These are phyloP conservation scores for Orbilia oligospora DNA, from an alignment of 2,329 filamentous ascomycete genomes.

Conservation along the genomic window DNA sequence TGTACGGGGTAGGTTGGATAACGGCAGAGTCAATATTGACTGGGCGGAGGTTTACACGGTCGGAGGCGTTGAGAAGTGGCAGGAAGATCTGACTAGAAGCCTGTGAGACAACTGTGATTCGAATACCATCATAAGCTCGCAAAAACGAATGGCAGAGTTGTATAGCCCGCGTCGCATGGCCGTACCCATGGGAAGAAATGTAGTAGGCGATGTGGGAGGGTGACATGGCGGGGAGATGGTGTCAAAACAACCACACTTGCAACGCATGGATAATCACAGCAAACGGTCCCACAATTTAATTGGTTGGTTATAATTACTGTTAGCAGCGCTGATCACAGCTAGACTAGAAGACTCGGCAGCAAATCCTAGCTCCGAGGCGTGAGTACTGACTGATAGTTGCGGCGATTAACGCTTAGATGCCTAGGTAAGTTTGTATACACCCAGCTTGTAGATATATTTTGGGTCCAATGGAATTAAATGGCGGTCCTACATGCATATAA, in stretches of 20 bases:
- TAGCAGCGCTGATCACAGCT: no score
- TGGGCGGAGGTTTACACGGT: slow-evolving; percentile 42
- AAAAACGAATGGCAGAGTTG: slow-evolving; percentile 56
- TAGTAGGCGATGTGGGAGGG: slow-evolving; percentile 58
- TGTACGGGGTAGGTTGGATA: slow-evolving; percentile 52
- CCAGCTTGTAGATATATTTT: no score
- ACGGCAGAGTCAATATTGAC: slow-evolving; percentile 48
- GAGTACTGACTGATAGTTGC: no score
- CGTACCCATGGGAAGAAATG: slow-evolving; percentile 58
- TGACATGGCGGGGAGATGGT: slow-evolving; percentile 36
- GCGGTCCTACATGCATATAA: no score
- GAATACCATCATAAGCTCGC: slow-evolving; percentile 28
- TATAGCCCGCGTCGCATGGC: slow-evolving; percentile 55
- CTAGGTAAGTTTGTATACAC: no score
- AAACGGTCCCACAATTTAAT: no score
- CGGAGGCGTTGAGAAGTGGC: slow-evolving; percentile 47
- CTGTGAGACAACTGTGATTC: slow-evolving; percentile 50
- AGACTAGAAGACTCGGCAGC: no score
- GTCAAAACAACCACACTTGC: background rate
- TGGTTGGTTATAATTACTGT: background rate
- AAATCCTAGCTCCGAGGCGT: no score
- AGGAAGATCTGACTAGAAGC: slow-evolving; percentile 55
- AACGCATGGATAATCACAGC: background rate
- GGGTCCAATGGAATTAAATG: no score
- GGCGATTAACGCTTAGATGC: no score